Percentiles rank a stretch among this genome's conserved stretches.
Evolutionary conservation across 2,329 filamentous ascomycete genomes (phyloP).

Genomic region (Dothideomycetes sp.): DNA sequence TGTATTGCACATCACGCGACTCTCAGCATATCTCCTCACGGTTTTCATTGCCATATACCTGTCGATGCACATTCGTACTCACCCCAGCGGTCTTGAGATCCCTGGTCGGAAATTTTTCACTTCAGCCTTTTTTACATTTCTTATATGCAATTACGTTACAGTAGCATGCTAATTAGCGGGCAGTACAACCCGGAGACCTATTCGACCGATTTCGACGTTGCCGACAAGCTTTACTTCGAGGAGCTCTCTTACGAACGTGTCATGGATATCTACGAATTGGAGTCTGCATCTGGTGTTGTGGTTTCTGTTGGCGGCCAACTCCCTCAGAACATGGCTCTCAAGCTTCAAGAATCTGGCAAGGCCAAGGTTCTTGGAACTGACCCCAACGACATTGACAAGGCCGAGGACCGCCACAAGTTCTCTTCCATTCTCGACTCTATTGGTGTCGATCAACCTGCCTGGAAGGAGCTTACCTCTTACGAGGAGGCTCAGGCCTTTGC

Average conservation of each 20-base stretch:
- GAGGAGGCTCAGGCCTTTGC: conserved; percentile 81
- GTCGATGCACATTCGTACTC: no score
- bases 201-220: conserved; percentile 74
- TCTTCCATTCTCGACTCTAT: conserved; percentile 95
- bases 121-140: not conserved
- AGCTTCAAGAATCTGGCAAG: conserved; percentile 80
- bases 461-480: conserved; percentile 92
- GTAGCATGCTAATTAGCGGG: conserved; percentile 10
- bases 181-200: conserved; percentile 55
- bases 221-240: conserved; percentile 92
- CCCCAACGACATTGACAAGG: conserved; percentile 91
- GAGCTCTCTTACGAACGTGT: conserved; percentile 94
- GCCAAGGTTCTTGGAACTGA: conserved; percentile 89
- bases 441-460: conserved; percentile 90
- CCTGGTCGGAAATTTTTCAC: no score
- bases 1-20: no score
- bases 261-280: conserved; percentile 97
- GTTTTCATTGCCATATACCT: no score
- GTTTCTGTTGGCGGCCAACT: conserved; percentile 94
- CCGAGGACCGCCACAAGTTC: conserved; percentile 97
- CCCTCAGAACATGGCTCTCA: conserved; percentile 92
- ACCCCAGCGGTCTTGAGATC: no score
- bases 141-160: conserved; percentile 1
- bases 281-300: conserved; percentile 73
- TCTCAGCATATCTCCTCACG: no score